These are phyloP conservation scores for Erodium trifolium DNA, from an alignment of 441 rosid genomes.

Conservation along the genomic window DNA sequence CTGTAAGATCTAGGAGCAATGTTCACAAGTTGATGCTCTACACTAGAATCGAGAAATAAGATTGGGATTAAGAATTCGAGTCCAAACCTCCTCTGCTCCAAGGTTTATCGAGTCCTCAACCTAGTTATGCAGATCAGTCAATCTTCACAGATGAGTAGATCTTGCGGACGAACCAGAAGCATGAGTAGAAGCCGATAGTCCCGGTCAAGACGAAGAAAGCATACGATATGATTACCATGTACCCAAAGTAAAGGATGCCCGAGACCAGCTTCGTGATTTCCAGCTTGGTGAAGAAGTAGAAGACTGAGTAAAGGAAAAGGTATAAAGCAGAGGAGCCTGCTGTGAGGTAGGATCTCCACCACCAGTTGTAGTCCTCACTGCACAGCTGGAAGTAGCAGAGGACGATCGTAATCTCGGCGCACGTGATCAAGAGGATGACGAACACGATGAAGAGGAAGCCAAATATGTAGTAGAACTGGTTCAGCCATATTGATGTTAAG, in stretches of 20 bases:
- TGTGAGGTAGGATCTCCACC: constrained; percentile 16
- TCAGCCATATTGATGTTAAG: not conserved
- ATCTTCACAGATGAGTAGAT: constrained; percentile 21
- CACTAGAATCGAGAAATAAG: too few species aligned
- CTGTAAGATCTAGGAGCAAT: too few species aligned
- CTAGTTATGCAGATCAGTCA: too few species aligned
- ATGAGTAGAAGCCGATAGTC: constrained; percentile 8
- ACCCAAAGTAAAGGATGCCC: constrained; percentile 12
- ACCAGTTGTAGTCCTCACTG: constrained; percentile 16
- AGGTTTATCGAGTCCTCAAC: too few species aligned
- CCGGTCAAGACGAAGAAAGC: constrained; percentile 14
- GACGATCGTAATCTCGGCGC: constrained; percentile 15
- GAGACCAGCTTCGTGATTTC: constrained; percentile 16
- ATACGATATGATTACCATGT: constrained; percentile 16
- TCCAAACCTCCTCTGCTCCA: too few species aligned
- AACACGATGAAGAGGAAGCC: constrained; percentile 23
- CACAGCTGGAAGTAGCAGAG: constrained; percentile 19
- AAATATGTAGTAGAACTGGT: constrained; percentile 21
- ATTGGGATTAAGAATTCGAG: too few species aligned
- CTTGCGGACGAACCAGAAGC: too few species aligned
- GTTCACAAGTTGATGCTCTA: too few species aligned
- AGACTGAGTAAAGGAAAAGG: constrained; percentile 14
- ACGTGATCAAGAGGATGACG: constrained; percentile 17
- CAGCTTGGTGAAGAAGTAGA: constrained; percentile 20
- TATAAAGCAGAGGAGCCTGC: constrained; percentile 12